These are phyloP conservation scores for Linum tenue DNA, from an alignment of 345 rosid species.

Conservation along the genomic window DNA sequence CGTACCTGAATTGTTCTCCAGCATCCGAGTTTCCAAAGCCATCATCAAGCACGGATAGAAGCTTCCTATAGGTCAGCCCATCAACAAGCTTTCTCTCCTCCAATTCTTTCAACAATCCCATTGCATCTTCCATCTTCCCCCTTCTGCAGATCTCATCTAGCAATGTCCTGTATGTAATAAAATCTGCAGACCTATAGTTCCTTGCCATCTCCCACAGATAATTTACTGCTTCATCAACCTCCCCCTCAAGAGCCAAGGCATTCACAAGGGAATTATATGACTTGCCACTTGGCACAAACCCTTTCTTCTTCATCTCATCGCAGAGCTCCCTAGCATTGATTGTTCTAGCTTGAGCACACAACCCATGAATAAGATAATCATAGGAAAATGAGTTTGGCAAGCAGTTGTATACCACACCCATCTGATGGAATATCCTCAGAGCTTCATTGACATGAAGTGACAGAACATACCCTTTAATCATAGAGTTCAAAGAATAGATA, in stretches of 20 bases:
- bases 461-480: conserved; percentile 81
- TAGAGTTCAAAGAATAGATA: conserved; percentile 46
- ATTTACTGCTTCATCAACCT: conserved; percentile 45
- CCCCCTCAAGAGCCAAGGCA: conserved; percentile 71
- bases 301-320: conserved; percentile 64
- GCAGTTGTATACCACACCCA: conserved; percentile 62
- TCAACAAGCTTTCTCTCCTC: conserved; percentile 51
- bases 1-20: conserved; percentile 13
- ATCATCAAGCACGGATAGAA: conserved; percentile 51
- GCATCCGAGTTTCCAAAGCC: conserved; percentile 29
- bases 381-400: conserved; percentile 67
- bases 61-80: conserved; percentile 44
- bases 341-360: conserved; percentile 80
- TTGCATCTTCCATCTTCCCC: conserved; percentile 47
- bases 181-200: conserved; percentile 49
- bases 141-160: conserved; percentile 68
- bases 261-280: conserved; percentile 75
- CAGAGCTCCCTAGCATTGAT: conserved; percentile 62
- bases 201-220: conserved; percentile 75
- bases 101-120: conserved; percentile 44
- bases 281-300: conserved; percentile 59
- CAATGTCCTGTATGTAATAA: conserved; percentile 54
- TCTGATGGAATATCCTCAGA: conserved; percentile 80
- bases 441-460: conserved; percentile 92
- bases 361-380: conserved; percentile 74